Base-by-base conservation (phyloP, 2,329 filamentous ascomycete genomes). In the Thyridium curvatum region DNA sequence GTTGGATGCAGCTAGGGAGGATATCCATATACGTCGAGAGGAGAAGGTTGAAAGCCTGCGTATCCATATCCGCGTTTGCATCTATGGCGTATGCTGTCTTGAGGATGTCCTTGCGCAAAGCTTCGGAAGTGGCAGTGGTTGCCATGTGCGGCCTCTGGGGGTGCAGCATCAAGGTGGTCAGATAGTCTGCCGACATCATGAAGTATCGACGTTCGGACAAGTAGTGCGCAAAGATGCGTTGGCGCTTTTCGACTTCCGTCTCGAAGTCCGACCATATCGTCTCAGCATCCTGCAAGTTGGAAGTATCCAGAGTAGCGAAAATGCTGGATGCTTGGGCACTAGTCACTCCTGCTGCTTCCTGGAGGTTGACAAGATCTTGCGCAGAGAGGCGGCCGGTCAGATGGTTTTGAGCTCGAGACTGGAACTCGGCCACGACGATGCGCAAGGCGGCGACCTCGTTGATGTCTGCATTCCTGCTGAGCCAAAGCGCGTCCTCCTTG, bases 401-500 rank as follows among this genome's bases (percentile, higher is more conserved):
- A 50, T 89, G 82, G 34, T 72, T 71, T n/a, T 78, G 71, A n/a
- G 88, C 69, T 29, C 88, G 79, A 46, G 76, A 77, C 62, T 97
- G 91, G 71, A 84, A 86, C 70, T 97, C 93, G 34, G 93, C 65
- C 7, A 94, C 68, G 3, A 82, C 82, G 32, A 94, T 71, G 43
- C 93, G 79, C 52, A 98, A 69, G 18, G 91, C 89, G 12, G 83
- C 78, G 32, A 93, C 69, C 58, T 96, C 82, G 59, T 93, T 88
- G 47, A 96, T 79, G 33, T 77, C 72, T 37, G 82, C 79, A 53
- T 83, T 79, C 52, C 84, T 79, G 61, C 87, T 90, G 45, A 98
- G 68, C 89, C 90, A 97, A 49, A 84, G 59, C 28, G 88, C 77
- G 66, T 97, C 90, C 34, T 79, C 77, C 64, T 94, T 95, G 58